A percentile compares a stretch with the other conserved stretches of the same genome.
These are phyloP conservation scores for Suillus brevipes DNA, from an alignment of 768 basidiomycete species.

Conservation along the genomic window DNA sequence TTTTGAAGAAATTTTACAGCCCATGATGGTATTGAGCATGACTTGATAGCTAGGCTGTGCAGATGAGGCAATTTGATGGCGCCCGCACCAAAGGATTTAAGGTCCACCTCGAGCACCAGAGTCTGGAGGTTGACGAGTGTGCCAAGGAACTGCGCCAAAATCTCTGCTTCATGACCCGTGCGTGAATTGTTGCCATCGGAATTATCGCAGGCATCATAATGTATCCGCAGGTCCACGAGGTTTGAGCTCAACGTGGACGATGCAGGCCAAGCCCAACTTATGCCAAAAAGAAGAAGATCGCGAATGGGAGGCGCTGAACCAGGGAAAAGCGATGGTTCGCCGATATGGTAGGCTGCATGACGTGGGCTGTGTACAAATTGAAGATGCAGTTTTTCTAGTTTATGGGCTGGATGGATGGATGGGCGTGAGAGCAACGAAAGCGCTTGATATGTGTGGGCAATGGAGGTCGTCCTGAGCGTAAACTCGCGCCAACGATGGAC, in stretches of 20 bases:
- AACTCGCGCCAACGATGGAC: background rate
- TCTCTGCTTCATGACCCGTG: background rate
- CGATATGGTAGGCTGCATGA: background rate
- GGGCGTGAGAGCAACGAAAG: background rate
- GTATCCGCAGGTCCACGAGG: conserved; percentile 17
- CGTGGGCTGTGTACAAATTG: background rate
- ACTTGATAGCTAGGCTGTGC: background rate
- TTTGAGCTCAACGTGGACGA: background rate
- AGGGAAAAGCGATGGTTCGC: background rate
- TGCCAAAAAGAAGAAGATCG: conserved; percentile 1
- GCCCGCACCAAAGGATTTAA: background rate
- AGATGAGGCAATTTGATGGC: background rate
- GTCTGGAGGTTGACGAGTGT: background rate
- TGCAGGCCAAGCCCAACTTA: background rate
- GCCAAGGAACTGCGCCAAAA: background rate
- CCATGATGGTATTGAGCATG: background rate
- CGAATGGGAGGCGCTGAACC: background rate
- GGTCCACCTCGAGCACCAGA: background rate
- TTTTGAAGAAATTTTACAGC: background rate
- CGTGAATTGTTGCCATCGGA: background rate
- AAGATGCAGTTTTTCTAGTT: background rate
- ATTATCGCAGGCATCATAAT: conserved; percentile 9
- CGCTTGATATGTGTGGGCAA: background rate
- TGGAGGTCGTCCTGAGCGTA: background rate
- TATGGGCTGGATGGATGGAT: background rate